These are phyloP conservation scores for Glycine latifolia DNA, from an alignment of 306 rosid species.

Conservation along the genomic window DNA sequence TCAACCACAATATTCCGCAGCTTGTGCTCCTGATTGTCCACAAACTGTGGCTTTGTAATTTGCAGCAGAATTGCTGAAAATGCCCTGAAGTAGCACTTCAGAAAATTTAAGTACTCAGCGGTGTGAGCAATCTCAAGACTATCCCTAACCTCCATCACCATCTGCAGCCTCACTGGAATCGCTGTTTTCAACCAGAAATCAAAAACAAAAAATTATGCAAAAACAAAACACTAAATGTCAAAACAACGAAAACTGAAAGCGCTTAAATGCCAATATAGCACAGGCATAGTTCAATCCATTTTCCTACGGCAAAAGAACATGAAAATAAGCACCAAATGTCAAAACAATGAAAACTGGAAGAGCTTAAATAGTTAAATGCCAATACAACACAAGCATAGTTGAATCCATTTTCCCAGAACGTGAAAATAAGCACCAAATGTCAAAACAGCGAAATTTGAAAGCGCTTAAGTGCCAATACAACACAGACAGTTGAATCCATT, in stretches of 20 bases:
- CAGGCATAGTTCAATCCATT: no score
- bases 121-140: constrained; percentile 98
- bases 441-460: not conserved
- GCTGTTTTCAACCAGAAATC: constrained; percentile 55
- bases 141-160: constrained; percentile 98
- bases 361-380: no score
- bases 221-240: not conserved
- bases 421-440: no score
- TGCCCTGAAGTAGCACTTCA: constrained; percentile 87
- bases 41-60: constrained; percentile 84
- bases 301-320: no score
- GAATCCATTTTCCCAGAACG: no score
- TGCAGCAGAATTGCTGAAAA: constrained; percentile 77
- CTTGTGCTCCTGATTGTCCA: constrained; percentile 86
- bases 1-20: constrained; percentile 92
- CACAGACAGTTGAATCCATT: not conserved
- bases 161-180: constrained; percentile 78
- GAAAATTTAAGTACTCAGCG: constrained; percentile 93
- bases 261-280: no score
- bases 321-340: no score
- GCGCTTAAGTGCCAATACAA: not conserved
- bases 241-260: not conserved
- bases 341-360: no score
- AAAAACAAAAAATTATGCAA: not conserved
- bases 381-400: no score